Evolutionary conservation across 331 rosid genomes (phyloP).

Genomic region (Prunus yedoensis): DNA sequence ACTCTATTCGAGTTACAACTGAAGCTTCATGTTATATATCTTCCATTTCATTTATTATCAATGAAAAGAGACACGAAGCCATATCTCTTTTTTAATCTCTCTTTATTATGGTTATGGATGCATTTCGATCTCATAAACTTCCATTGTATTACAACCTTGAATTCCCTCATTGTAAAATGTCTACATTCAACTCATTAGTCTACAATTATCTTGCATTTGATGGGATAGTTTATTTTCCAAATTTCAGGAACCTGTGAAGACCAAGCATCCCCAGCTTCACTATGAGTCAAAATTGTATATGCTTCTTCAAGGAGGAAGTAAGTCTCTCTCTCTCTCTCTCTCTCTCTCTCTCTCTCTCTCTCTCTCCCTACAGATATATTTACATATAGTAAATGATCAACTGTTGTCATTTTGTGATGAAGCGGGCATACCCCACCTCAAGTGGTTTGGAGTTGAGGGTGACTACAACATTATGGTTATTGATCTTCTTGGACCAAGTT

Average conservation of each 20-base stretch:
- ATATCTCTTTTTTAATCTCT: neutral
- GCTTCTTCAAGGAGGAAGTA: constrained; percentile 99
- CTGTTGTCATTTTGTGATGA: constrained; percentile 34
- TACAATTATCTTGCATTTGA: neutral
- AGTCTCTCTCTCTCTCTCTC: constrained; percentile 27
- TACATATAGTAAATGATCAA: neutral
- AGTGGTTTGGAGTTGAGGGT: constrained; percentile 98
- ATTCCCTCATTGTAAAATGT: neutral
- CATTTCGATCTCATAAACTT: neutral
- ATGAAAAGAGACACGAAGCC: neutral
- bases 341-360: constrained; percentile 2
- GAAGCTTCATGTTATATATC: constrained; percentile 7
- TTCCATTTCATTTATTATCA: neutral
- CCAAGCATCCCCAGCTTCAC: constrained; percentile 98
- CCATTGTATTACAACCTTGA: neutral
- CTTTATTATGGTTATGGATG: neutral
- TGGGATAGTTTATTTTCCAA: constrained; percentile 1
- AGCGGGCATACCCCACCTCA: constrained; percentile 99
- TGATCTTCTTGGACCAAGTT: constrained; percentile 99
- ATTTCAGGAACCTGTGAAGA: constrained; percentile 85
- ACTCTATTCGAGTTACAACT: neutral
- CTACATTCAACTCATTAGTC: neutral
- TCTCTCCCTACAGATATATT: neutral
- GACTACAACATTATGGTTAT: constrained; percentile 95
- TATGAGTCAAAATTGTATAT: constrained; percentile 96